These are phyloP conservation scores for Pyrenophora seminiperda DNA, from an alignment of 2,329 filamentous ascomycete species.

Conservation along the genomic window DNA sequence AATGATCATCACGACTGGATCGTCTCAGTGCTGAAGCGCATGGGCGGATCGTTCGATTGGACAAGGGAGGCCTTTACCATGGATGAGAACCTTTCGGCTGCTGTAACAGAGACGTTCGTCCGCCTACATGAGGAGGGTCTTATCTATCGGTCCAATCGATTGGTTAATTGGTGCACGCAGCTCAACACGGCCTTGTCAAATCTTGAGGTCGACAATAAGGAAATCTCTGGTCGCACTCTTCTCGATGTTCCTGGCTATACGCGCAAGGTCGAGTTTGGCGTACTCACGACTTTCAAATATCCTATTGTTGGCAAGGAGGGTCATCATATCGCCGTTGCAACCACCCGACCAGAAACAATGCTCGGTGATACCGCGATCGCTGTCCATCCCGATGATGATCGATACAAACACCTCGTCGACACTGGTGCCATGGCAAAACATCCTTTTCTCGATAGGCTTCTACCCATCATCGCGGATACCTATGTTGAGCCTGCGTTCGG, in stretches of 20 bases:
- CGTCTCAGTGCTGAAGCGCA: neutral
- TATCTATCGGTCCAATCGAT: slow-evolving; percentile 89
- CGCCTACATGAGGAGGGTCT: slow-evolving; percentile 88
- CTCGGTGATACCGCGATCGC: slow-evolving; percentile 91
- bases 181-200: slow-evolving; percentile 92
- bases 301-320: slow-evolving; percentile 78
- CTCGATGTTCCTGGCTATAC: slow-evolving; percentile 92
- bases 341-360: slow-evolving; percentile 93
- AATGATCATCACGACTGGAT: slow-evolving; percentile 52
- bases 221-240: slow-evolving; percentile 80
- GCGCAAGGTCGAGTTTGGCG: slow-evolving; percentile 94
- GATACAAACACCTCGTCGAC: slow-evolving; percentile 87
- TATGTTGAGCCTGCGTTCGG: slow-evolving; percentile 93
- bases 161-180: slow-evolving; percentile 94
- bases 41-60: neutral
- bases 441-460: slow-evolving; percentile 79
- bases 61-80: neutral
- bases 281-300: slow-evolving; percentile 88
- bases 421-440: slow-evolving; percentile 93
- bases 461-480: slow-evolving; percentile 85
- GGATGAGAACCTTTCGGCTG: slow-evolving; percentile 70
- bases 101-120: slow-evolving; percentile 87
- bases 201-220: slow-evolving; percentile 89
- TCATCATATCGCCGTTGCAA: slow-evolving; percentile 89
- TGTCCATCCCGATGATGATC: slow-evolving; percentile 82